Percentiles rank a stretch among this genome's conserved stretches.
These are phyloP conservation scores for Keqinozyma sinolaborantium DNA, from an alignment of 1,139 yeast genomes.

Conservation along the genomic window DNA sequence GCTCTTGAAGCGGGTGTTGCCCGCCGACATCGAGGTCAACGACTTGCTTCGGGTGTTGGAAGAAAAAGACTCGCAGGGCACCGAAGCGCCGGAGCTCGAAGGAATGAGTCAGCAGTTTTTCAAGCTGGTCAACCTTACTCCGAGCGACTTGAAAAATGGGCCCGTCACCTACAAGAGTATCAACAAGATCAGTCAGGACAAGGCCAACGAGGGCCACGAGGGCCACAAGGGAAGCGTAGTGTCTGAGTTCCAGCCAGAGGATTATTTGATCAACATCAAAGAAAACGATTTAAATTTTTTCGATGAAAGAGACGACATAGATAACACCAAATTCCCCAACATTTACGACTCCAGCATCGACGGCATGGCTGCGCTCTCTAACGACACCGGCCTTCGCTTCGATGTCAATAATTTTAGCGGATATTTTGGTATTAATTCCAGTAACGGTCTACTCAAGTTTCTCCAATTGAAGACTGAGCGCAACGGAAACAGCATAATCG, in stretches of 20 bases:
- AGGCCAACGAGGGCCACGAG: constrained; percentile 8
- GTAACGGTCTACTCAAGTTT: constrained; percentile 39
- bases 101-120: constrained; percentile 8
- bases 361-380: constrained; percentile 50
- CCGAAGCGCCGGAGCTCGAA: constrained; percentile 4
- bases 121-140: constrained; percentile 15
- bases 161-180: constrained; percentile 17
- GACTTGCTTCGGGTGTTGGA: constrained; percentile 14
- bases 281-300: constrained; percentile 16
- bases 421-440: constrained; percentile 61
- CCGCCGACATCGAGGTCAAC: constrained; percentile 17
- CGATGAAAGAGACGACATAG: constrained; percentile 17
- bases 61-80: constrained; percentile 3
- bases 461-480: constrained; percentile 15
- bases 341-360: constrained; percentile 27
- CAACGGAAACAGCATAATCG: constrained; percentile 17
- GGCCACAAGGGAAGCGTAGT: constrained; percentile 3
- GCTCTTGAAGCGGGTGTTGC: constrained; percentile 13
- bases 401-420: constrained; percentile 50
- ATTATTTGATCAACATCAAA: constrained; percentile 16
- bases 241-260: constrained; percentile 17
- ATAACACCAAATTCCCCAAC: constrained; percentile 6
- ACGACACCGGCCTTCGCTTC: constrained; percentile 20
- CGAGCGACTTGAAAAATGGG: constrained; percentile 13
- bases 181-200: constrained; percentile 13